Conservation (phyloP, 495 filamentous ascomycete genomes). For the Penicillium nucicola region DNA sequence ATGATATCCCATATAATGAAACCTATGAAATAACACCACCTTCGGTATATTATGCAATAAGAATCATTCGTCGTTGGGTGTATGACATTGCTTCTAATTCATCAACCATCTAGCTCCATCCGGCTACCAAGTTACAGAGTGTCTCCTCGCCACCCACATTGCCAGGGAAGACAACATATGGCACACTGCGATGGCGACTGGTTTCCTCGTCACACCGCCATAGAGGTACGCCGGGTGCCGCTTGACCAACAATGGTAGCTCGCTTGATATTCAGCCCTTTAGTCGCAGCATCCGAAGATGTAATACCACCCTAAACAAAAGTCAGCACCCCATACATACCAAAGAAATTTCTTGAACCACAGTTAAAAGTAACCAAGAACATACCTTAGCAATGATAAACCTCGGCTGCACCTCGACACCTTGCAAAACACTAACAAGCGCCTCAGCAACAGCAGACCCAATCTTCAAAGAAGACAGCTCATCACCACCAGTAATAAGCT, state of each 20-base stretch:
- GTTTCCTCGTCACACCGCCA: constrained; percentile 52
- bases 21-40: no score
- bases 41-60: no score
- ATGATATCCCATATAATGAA: neutral
- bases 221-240: constrained; percentile 51
- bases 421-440: constrained; percentile 41
- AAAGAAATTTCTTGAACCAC: neutral
- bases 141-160: constrained; percentile 53
- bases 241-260: constrained; percentile 51
- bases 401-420: constrained; percentile 42
- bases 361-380: neutral
- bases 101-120: constrained; percentile 24
- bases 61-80: neutral
- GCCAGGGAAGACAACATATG: constrained; percentile 56
- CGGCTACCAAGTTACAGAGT: constrained; percentile 36
- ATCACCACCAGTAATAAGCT: constrained; percentile 44
- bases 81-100: neutral
- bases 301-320: constrained; percentile 45
- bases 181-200: constrained; percentile 42
- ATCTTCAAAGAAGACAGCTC: constrained; percentile 44
- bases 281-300: constrained; percentile 51
- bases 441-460: constrained; percentile 41
- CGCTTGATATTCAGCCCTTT: constrained; percentile 51
- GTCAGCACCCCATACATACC: neutral
- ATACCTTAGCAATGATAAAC: constrained; percentile 54